These are phyloP conservation scores for Pulchroboletus neoregius DNA, from an alignment of 1,284 basidiomycete species.

Conservation along the genomic window DNA sequence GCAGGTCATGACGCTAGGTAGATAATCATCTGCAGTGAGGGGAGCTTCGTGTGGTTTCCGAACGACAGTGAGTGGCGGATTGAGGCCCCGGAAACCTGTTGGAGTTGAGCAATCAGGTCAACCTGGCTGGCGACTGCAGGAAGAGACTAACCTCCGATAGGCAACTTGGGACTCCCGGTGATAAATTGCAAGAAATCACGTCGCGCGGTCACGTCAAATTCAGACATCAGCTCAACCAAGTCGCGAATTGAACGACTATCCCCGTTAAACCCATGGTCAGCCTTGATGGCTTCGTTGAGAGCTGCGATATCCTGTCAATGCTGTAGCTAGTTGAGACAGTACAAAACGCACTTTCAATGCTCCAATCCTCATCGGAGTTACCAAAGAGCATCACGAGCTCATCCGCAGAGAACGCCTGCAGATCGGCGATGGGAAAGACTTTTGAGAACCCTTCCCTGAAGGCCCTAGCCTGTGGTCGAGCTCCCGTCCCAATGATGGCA, in stretches of 20 bases:
- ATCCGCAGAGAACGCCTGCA: conserved; percentile 90
- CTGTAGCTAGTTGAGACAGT: neutral
- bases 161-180: conserved; percentile 91
- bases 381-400: conserved; percentile 94
- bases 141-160: conserved; percentile 74
- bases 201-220: conserved; percentile 69
- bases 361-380: conserved; percentile 95
- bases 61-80: conserved; percentile 93
- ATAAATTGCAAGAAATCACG: conserved; percentile 95
- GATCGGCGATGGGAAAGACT: conserved; percentile 89
- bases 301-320: conserved; percentile 40
- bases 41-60: conserved; percentile 94
- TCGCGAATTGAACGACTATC: conserved; percentile 89
- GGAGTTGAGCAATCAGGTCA: conserved; percentile 3
- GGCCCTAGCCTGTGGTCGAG: conserved; percentile 72
- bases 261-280: conserved; percentile 96
- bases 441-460: conserved; percentile 90
- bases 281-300: conserved; percentile 88
- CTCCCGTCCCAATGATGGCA: conserved; percentile 75
- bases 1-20: conserved; percentile 99
- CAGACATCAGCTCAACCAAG: conserved; percentile 83
- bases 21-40: conserved; percentile 87
- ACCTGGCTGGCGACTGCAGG: neutral
- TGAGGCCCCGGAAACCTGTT: conserved; percentile 89
- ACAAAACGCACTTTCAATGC: conserved; percentile 66